Evolutionary conservation across 2,329 filamentous ascomycete species (phyloP), one percentile per base, ranked within the genome.

Genomic region (Cladosporium sp.): DNA sequence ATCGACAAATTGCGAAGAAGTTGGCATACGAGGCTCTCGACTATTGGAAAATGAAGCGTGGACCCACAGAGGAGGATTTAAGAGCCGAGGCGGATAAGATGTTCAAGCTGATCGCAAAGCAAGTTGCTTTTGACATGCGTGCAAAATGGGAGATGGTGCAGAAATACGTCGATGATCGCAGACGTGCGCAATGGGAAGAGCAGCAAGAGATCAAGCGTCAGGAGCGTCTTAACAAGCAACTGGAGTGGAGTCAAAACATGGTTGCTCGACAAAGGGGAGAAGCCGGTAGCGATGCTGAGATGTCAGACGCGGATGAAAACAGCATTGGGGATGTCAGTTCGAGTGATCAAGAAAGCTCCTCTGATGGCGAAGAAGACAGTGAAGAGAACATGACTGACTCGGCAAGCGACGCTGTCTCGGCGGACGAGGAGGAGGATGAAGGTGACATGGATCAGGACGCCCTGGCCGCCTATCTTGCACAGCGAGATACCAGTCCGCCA

Each of bases 51-150:
- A 75, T 82, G 48, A 81, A 83, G 49, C 86, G 89, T 58, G 86
- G 86, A 9, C 89, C 89, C 60, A 84, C 85, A 1, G 76, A 80
- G 1, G 89, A 96, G 62, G 86, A 97, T 65, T 78, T 96, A 15
- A 84, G 92, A 60, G 81, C 80, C 12, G 92, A 97, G 64, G 83
- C 88, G 52, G 77, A 80, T 47, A 83, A 85, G 19, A 77, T 61
- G 24, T 83, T 60, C 83, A 83, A 68, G 76, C 84, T 54, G 71
- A 74, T 39, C 80, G 95, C 93, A 67, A 88, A 82, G 54, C 79
- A 84, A 53, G 80, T 96, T 13, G 75, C 86, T 36, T 79, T 76
- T 50, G 82, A 85, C 64, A 66, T 86, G 51, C 78, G 80, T 55
- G 77, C 78, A 53, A 78, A 81, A 57, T 86, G 83, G 73, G 74